Percentiles rank a stretch among this genome's conserved stretches.
Evolutionary conservation across 345 rosid species (phyloP).

Genomic region (Hypericum perforatum): DNA sequence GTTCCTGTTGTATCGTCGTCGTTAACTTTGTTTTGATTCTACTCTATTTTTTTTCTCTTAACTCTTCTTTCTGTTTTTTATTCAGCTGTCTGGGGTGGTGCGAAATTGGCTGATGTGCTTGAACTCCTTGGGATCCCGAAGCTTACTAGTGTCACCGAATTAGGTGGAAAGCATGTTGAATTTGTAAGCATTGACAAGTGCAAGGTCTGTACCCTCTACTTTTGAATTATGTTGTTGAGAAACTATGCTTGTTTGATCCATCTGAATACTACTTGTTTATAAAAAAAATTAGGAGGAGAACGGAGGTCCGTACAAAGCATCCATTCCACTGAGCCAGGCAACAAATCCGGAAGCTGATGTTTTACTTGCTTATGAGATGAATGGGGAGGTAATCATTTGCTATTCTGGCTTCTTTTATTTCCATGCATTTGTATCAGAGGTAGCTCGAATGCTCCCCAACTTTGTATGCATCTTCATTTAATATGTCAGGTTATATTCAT

Average conservation of each 20-base stretch:
- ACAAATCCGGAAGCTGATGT: constrained; percentile 92
- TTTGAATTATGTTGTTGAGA: background rate
- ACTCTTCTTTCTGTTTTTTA: constrained; percentile 12
- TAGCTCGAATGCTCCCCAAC: too few species aligned
- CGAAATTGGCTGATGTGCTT: constrained; percentile 73
- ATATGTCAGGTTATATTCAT: too few species aligned
- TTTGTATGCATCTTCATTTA: too few species aligned
- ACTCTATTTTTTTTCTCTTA: too few species aligned
- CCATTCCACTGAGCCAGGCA: constrained; percentile 77
- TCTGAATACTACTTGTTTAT: constrained; percentile 1
- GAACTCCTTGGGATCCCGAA: constrained; percentile 72
- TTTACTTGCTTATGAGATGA: constrained; percentile 95
- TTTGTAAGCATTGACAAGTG: constrained; percentile 93
- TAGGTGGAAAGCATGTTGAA: constrained; percentile 84
- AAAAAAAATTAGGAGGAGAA: constrained; percentile 68
- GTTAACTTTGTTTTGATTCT: too few species aligned
- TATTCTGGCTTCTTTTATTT: too few species aligned
- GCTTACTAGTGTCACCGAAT: constrained; percentile 35
- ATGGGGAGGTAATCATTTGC: constrained; percentile 60
- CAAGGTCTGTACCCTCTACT: constrained; percentile 40
- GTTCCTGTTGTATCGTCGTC: too few species aligned
- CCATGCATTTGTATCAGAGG: too few species aligned
- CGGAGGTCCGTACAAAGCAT: constrained; percentile 98
- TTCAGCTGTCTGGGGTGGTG: constrained; percentile 88
- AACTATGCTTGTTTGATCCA: background rate